Evolutionary conservation across 169 alveolate species (phyloP), one percentile per base, ranked within the genome.

Genomic region (Plasmodium yoelii): DNA sequence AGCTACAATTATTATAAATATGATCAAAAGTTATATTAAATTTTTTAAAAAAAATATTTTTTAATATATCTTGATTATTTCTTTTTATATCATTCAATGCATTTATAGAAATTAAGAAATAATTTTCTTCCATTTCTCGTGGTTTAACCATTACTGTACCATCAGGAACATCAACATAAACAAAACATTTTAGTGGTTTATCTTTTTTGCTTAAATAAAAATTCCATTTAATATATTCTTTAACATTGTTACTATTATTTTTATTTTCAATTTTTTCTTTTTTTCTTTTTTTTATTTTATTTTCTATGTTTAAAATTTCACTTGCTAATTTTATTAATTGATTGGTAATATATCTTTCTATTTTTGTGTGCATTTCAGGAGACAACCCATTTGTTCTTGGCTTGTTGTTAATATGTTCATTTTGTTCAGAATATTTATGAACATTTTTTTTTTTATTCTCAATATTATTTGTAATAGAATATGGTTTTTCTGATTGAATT

Each of bases 41-140:
- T 47, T 75, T 75, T 61, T 75, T 75, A 56, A 75, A 75, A 63
- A 61, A 75, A 15, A 75, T 75, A 60, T 75, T 75, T 75, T 75
- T 75, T 75, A 75, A 53, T 75, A 75, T 75, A 13, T 75, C 88
- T 47, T 61, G 46, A 56, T 75, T 75, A 56, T 75, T 75, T 65
- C 88, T 75, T 75, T 64, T 75, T 19, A 75, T 75, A 46, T 75
- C 68, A 75, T 75, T 75, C 49, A 75, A 75, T 47, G 88, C 88
- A 60, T 19, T 63, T 19, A 75, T 75, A 46, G 88, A 75, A 61
- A 75, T 75, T 61, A 61, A 60, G 13, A 75, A 75, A 22, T 75
- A 60, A n/a, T 75, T 75, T 34, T 75, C 75, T 2, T 63, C 47
- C 1, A 75, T 28, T 53, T 75, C 49, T 46, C 47, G 53, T 9